Evolutionary conservation across 169 alveolate genomes (phyloP).

Genomic region (Eimeria acervulina): DNA sequence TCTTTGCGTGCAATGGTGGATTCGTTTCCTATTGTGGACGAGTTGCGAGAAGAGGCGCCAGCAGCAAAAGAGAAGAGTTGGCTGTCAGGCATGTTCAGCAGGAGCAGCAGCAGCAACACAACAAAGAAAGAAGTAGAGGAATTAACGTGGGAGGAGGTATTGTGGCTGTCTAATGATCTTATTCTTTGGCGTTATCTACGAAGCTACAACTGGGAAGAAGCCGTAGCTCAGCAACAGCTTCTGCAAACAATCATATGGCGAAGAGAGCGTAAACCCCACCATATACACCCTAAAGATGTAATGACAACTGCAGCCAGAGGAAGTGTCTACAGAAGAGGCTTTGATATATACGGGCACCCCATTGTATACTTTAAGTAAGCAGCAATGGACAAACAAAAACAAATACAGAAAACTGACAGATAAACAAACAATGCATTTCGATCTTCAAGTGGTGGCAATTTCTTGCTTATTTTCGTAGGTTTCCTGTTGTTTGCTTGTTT

Average conservation of each 20-base stretch:
- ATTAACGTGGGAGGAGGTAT: conserved; percentile 69
- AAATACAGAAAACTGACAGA: background rate
- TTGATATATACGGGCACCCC: conserved; percentile 57
- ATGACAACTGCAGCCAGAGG: conserved; percentile 43
- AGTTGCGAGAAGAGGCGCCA: background rate
- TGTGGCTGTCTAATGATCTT: conserved; percentile 71
- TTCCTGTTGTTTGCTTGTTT: too few species aligned
- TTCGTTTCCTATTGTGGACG: conserved; percentile 25
- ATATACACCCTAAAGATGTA: conserved; percentile 29
- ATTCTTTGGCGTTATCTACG: conserved; percentile 60
- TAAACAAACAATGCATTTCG: too few species aligned
- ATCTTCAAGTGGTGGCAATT: too few species aligned
- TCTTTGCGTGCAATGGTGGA: conserved; percentile 12
- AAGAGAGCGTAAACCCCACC: conserved; percentile 49
- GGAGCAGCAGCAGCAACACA: conserved; percentile 16
- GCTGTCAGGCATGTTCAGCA: background rate
- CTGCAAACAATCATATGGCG: conserved; percentile 58
- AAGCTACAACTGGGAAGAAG: conserved; percentile 45
- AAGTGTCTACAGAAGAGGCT: conserved; percentile 68
- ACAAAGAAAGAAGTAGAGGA: background rate
- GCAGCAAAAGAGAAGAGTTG: background rate
- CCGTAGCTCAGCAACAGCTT: conserved; percentile 56
- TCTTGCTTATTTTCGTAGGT: too few species aligned
- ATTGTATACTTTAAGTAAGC: conserved; percentile 73
- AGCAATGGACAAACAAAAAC: background rate